Conservation (phyloP, 2,329 filamentous ascomycete genomes). For the Sporothrix protearum region DNA sequence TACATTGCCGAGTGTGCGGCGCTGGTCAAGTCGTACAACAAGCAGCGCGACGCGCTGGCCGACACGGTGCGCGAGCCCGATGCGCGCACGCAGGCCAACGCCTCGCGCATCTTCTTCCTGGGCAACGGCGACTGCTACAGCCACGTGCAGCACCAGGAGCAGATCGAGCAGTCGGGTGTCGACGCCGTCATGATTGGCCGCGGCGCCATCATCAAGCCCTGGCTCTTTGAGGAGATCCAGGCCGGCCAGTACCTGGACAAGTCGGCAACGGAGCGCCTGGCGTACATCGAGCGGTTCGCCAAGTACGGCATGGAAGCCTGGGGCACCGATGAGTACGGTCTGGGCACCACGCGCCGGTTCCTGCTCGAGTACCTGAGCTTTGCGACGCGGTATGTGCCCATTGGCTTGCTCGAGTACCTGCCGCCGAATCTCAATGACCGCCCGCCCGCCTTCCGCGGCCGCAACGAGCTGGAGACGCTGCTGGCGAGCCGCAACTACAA, state of each 20-base stretch:
- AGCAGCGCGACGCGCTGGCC: conserved; percentile 59
- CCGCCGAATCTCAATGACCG: conserved; percentile 87
- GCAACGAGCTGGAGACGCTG: conserved; percentile 91
- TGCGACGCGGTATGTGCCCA: conserved; percentile 82
- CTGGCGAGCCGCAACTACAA: conserved; percentile 86
- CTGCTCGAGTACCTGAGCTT: conserved; percentile 96
- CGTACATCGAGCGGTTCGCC: conserved; percentile 83
- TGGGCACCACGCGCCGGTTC: conserved; percentile 88
- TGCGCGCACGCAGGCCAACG: conserved; percentile 64
- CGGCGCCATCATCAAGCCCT: conserved; percentile 93
- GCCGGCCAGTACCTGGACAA: conserved; percentile 94
- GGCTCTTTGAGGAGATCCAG: conserved; percentile 96
- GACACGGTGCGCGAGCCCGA: conserved; percentile 81
- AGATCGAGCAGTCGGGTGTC: conserved; percentile 72
- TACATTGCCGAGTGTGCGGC: conserved; percentile 90
- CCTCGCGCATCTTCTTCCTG: conserved; percentile 76
- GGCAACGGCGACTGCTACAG: conserved; percentile 97
- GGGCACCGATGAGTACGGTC: conserved; percentile 91
- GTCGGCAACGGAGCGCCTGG: conserved; percentile 78
- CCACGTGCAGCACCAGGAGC: conserved; percentile 78
- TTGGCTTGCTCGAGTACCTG: conserved; percentile 82
- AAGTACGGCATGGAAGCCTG: conserved; percentile 89
- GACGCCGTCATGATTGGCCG: conserved; percentile 98
- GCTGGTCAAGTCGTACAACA: conserved; percentile 75
- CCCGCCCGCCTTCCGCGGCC: conserved; percentile 75